Conservation (phyloP, 2,329 filamentous ascomycete genomes). For the Nectriaceae sp. region DNA sequence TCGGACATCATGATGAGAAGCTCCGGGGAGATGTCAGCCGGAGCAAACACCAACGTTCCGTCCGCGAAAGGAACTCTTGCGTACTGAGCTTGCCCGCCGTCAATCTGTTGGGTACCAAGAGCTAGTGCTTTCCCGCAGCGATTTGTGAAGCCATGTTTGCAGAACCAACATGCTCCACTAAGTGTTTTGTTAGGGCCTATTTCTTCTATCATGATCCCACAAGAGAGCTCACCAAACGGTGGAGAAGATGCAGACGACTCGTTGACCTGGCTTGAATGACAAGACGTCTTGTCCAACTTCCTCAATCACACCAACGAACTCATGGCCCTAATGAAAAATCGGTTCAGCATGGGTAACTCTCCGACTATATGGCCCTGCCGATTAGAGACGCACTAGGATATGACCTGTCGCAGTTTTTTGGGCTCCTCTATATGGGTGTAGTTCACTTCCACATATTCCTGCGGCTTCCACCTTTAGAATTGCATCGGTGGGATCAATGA, state of each 20-base stretch:
- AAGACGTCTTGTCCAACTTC: conserved; percentile 2
- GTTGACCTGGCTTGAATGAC: background rate
- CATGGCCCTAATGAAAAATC: conserved; percentile 5
- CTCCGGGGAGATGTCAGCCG: conserved; percentile 2
- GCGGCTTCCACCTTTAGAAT: conserved; percentile 7
- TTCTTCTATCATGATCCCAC: conserved; percentile 7
- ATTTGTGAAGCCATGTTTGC: background rate
- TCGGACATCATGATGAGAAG: conserved; percentile 13
- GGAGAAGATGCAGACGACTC: background rate
- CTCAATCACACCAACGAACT: conserved; percentile 6
- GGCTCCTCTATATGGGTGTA: conserved; percentile 14
- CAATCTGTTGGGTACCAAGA: conserved; percentile 1
- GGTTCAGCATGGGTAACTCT: conserved; percentile 1
- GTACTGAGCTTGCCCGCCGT: conserved; percentile 12
- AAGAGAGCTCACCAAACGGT: background rate
- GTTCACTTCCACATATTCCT: conserved; percentile 10
- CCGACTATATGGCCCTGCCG: conserved; percentile 5
- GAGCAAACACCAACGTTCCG: conserved; percentile 1
- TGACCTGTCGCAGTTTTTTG: conserved; percentile 9
- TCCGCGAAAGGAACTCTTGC: conserved; percentile 7
- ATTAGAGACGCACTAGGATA: conserved; percentile 8
- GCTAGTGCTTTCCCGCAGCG: background rate
- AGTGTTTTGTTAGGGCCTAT: conserved; percentile 5
- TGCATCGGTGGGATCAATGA: conserved; percentile 7
- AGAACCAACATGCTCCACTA: conserved; percentile 3